A percentile compares a stretch with the other conserved stretches of the same genome.
Evolutionary conservation across 2,329 filamentous ascomycete genomes (phyloP).

Genomic region (Xylariaceae sp.): DNA sequence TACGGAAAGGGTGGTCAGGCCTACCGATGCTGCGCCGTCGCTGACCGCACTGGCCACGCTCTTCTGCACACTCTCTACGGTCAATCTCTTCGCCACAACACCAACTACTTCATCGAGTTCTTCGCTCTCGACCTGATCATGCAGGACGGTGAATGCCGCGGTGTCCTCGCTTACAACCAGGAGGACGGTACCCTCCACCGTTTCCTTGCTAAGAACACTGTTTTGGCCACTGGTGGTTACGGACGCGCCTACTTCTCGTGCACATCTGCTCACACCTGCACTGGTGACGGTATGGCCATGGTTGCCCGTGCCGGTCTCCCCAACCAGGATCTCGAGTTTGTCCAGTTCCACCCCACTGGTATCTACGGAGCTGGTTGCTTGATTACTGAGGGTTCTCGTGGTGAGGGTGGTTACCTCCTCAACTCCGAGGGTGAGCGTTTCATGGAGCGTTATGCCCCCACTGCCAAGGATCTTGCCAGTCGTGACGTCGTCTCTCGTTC

Average conservation of each 20-base stretch:
- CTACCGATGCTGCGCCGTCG: slow-evolving; percentile 93
- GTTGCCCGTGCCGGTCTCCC: slow-evolving; percentile 94
- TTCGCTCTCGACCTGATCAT: slow-evolving; percentile 96
- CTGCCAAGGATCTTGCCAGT: slow-evolving; percentile 93
- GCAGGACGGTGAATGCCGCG: slow-evolving; percentile 94
- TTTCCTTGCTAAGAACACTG: slow-evolving; percentile 94
- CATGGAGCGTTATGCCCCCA: slow-evolving; percentile 98
- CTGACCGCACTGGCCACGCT: slow-evolving; percentile 94
- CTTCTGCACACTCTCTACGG: slow-evolving; percentile 98
- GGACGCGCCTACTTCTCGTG: slow-evolving; percentile 98
- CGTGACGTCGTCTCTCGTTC: slow-evolving; percentile 95
- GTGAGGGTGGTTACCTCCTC: slow-evolving; percentile 95
- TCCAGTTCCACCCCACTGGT: slow-evolving; percentile 98
- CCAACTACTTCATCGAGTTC: slow-evolving; percentile 99
- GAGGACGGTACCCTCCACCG: slow-evolving; percentile 97
- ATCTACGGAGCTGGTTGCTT: slow-evolving; percentile 97
- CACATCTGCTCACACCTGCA: slow-evolving; percentile 97
- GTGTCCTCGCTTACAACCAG: slow-evolving; percentile 96
- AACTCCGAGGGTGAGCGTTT: slow-evolving; percentile 98
- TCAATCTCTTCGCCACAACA: slow-evolving; percentile 94
- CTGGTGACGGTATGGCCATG: slow-evolving; percentile 99
- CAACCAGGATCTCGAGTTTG: slow-evolving; percentile 99
- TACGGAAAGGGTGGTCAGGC: slow-evolving; percentile 96
- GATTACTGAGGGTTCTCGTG: slow-evolving; percentile 96
- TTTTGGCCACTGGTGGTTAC: slow-evolving; percentile 94